These are phyloP conservation scores for Zasmidium cellare DNA, from an alignment of 2,329 filamentous ascomycete species.

Conservation along the genomic window DNA sequence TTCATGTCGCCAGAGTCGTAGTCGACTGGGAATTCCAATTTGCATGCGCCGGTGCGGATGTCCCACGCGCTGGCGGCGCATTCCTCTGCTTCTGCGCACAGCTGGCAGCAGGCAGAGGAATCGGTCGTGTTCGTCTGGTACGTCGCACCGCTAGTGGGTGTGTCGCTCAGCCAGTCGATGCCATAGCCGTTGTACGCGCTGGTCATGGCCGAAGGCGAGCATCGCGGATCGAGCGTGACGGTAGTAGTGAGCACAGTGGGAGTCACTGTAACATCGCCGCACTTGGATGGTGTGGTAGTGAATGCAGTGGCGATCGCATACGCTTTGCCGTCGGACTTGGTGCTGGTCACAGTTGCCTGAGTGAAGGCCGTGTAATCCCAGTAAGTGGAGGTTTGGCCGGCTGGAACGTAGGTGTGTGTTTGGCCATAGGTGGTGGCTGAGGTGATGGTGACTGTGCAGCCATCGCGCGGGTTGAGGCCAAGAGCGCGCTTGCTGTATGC, in stretches of 20 bases:
- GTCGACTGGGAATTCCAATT: conserved; percentile 30
- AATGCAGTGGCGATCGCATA: conserved; percentile 32
- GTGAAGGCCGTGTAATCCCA: conserved; percentile 31
- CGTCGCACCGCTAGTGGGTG: conserved; percentile 25
- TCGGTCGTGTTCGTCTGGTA: conserved; percentile 31
- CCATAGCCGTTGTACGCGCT: conserved; percentile 29
- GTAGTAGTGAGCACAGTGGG: conserved; percentile 23
- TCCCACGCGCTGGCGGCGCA: conserved; percentile 34
- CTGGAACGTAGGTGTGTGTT: conserved; percentile 29
- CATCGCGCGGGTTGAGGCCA: conserved; percentile 23
- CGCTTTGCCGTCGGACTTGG: conserved; percentile 29
- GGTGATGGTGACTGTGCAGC: conserved; percentile 30
- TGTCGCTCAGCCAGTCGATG: conserved; percentile 28
- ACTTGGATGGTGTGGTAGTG: conserved; percentile 21
- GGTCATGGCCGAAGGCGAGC: conserved; percentile 32
- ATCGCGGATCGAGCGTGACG: conserved; percentile 31
- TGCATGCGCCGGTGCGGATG: conserved; percentile 28
- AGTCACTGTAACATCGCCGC: conserved; percentile 25
- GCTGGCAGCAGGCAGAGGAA: conserved; percentile 33
- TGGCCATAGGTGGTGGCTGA: conserved; percentile 31
- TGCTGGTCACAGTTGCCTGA: conserved; percentile 32
- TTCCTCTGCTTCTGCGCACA: conserved; percentile 29
- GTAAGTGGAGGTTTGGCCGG: conserved; percentile 29
- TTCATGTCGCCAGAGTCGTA: conserved; percentile 26
- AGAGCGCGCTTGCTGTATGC: conserved; percentile 19